Evolutionary conservation across 768 basidiomycete species (phyloP), one percentile per base, ranked within the genome.

Genomic region (Russula abietina): DNA sequence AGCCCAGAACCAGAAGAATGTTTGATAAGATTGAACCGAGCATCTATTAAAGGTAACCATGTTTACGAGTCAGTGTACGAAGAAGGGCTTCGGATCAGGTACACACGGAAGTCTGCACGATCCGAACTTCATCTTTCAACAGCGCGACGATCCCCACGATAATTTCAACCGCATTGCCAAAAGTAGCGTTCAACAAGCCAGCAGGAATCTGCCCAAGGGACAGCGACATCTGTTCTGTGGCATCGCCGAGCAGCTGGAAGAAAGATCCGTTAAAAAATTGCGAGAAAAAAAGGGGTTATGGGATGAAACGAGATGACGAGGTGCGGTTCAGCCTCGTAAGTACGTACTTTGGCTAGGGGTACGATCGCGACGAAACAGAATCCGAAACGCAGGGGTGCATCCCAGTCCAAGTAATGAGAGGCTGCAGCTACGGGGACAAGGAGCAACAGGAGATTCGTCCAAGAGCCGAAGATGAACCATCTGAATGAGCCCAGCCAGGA

Each of bases 1-100:
- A 92, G 8, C 94, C 94, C 16, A 98, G 78, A 19, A 98, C 93
- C 41, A 97, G 79, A 10, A 97, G 81, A 43, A 95, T 78, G 74
- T 97, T 97, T 14, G 92, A 94, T 43, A 97, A 75, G 63, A 97
- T 90, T 32, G 91, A 93, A 22, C 93, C 94, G 50, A 97, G 81
- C 82, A 96, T 86, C 89, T 90, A 66, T 4, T 57, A 19, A 39
- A 24, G 33, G 54, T 59, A 26, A 69, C 48, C 33, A 26, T 22
- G 50, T 60, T 38, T 12, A 17, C 38, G 14, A 33, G 11, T 14
- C 59, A 39, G 17, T 30, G 12, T 36, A 36, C 36, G 36, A 14
- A 53, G 45, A 46, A 46, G 10, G 28, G 4, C 3, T 22, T 43
- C 16, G 45, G 39, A 26, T 43, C 48, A 33, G 54, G 33, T 45